A percentile compares a stretch with the other conserved stretches of the same genome.
Evolutionary conservation across 148 eudicot genomes (phyloP).

Genomic region (Vaccinium vitisidaea): DNA sequence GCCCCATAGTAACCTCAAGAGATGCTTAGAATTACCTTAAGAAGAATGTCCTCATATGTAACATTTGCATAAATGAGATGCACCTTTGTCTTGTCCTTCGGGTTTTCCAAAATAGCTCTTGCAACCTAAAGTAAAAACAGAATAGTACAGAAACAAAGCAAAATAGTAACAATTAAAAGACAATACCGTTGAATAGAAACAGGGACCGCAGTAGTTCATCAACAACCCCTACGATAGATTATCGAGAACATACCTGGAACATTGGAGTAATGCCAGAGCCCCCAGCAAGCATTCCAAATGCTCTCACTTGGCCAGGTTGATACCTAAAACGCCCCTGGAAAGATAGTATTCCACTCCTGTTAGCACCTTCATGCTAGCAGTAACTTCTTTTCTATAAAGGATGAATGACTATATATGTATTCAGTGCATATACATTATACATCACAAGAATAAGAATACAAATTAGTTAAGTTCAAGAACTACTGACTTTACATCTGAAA

Average conservation of each 20-base stretch:
- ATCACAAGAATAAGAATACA: not conserved
- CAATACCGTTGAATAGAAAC: not conserved
- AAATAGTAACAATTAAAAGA: not conserved
- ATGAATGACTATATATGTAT: not conserved
- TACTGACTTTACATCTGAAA: not conserved
- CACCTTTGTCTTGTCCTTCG: constrained; percentile 69
- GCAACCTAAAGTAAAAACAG: constrained; percentile 46
- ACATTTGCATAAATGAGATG: constrained; percentile 84
- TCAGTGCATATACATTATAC: not conserved
- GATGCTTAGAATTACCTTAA: constrained; percentile 52
- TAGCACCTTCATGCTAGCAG: constrained; percentile 11
- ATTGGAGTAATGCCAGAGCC: constrained; percentile 95
- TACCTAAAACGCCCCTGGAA: constrained; percentile 82
- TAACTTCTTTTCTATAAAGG: not conserved
- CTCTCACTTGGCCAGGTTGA: constrained; percentile 85
- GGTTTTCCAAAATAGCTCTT: constrained; percentile 85
- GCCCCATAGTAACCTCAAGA: not conserved
- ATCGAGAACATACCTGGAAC: constrained; percentile 52
- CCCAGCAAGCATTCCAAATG: constrained; percentile 92
- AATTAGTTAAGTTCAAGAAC: not conserved
- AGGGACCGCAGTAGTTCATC: too few relatives aligned
- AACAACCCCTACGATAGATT: not conserved
- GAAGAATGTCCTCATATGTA: constrained; percentile 72
- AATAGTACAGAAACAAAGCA: constrained; percentile 13
- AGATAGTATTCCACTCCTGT: not conserved